A percentile compares a stretch with the other conserved stretches of the same genome.
These are phyloP conservation scores for Trichosporon faecale DNA, from an alignment of 1,284 basidiomycete species.

Conservation along the genomic window DNA sequence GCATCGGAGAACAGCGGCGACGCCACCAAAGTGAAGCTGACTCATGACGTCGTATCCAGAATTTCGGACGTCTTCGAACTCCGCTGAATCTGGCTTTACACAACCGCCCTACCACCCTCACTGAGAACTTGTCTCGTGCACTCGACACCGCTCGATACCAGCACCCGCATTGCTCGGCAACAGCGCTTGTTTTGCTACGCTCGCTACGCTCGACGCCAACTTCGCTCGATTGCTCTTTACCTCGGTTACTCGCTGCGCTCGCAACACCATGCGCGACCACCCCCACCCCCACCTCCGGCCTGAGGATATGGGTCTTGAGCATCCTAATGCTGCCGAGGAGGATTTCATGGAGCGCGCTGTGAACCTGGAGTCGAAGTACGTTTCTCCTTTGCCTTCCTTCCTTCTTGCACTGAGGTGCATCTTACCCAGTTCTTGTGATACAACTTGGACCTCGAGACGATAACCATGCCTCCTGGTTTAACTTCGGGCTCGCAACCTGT, in stretches of 20 bases:
- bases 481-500: too few relatives aligned
- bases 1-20: not conserved
- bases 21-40: not conserved
- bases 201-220: not conserved
- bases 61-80: not conserved
- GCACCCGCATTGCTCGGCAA: too few relatives aligned
- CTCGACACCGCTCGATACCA: too few relatives aligned
- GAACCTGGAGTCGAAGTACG: slow-evolving; percentile 24
- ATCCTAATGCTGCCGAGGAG: not conserved
- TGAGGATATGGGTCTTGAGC: not conserved
- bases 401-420: too few relatives aligned
- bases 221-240: too few relatives aligned
- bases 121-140: too few relatives aligned
- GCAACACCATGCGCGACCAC: not conserved
- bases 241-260: not conserved
- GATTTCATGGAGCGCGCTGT: slow-evolving; percentile 17
- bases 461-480: too few relatives aligned
- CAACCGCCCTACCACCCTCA: too few relatives aligned
- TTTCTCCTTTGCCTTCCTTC: not conserved
- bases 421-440: too few relatives aligned
- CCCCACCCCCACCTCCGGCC: not conserved
- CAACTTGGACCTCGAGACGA: too few relatives aligned
- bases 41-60: not conserved
- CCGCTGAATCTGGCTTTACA: too few relatives aligned
- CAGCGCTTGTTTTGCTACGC: too few relatives aligned